Evolutionary conservation across 441 rosid species (phyloP).

Genomic region (Arabidopsis hybrid): DNA sequence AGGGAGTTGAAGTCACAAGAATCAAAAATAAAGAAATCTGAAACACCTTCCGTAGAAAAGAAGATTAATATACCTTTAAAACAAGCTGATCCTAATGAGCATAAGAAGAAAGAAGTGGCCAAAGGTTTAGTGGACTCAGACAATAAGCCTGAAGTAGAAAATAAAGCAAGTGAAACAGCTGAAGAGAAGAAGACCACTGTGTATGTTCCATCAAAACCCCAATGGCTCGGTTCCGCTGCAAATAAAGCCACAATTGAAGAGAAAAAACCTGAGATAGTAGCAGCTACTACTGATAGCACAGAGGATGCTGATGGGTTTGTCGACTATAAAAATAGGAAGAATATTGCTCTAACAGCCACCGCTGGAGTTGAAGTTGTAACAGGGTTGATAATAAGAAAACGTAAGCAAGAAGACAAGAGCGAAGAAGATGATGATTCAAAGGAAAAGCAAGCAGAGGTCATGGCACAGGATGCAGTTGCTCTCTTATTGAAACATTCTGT

Average conservation of each 20-base stretch:
- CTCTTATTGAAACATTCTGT: conserved; percentile 80
- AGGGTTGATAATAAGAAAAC: conserved; percentile 89
- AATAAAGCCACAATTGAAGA: conserved; percentile 51
- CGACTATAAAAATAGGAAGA: conserved; percentile 85
- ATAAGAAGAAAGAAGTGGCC: conserved; percentile 43
- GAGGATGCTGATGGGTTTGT: conserved; percentile 74
- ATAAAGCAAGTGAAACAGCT: conserved; percentile 46
- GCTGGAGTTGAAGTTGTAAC: conserved; percentile 63
- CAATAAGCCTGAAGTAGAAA: conserved; percentile 50
- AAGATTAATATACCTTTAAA: conserved; percentile 46
- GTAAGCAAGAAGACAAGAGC: conserved; percentile 56
- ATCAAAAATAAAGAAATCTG: conserved; percentile 46
- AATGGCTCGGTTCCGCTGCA: conserved; percentile 94
- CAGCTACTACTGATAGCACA: conserved; percentile 29
- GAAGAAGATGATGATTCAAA: conserved; percentile 49
- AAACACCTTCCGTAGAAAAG: conserved; percentile 49
- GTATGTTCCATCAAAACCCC: conserved; percentile 72
- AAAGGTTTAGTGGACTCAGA: conserved; percentile 44
- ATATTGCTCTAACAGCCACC: conserved; percentile 40
- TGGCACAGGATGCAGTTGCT: conserved; percentile 88
- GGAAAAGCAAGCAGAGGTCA: conserved; percentile 55
- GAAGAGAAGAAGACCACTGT: conserved; percentile 53
- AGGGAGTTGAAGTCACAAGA: conserved; percentile 60
- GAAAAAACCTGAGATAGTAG: conserved; percentile 49
- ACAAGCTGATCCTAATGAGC: conserved; percentile 42